A percentile compares a stretch with the other conserved stretches of the same genome.
Evolutionary conservation across 2,329 filamentous ascomycete species (phyloP).

Genomic region (Pyrenophora seminiperda): DNA sequence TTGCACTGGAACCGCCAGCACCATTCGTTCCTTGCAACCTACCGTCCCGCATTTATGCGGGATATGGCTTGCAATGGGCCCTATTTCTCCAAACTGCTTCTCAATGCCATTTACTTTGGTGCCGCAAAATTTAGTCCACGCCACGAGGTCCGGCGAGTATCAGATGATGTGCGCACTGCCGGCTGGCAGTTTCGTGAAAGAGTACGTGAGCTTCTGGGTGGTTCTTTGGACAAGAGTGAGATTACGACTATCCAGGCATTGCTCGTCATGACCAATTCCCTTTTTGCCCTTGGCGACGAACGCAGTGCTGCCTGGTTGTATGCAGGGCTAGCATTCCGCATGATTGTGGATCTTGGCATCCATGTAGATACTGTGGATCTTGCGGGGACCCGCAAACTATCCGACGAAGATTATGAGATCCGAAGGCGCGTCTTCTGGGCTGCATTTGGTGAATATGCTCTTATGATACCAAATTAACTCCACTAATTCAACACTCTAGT

Average conservation of each 20-base stretch:
- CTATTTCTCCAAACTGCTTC: slow-evolving; percentile 62
- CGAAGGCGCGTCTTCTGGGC: slow-evolving; percentile 55
- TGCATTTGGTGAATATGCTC: slow-evolving; percentile 43
- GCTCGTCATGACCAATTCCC: slow-evolving; percentile 57
- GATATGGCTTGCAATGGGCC: slow-evolving; percentile 59
- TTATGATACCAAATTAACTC: neutral
- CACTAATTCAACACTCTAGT: slow-evolving; percentile 23
- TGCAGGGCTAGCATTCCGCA: slow-evolving; percentile 61
- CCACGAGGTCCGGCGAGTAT: slow-evolving; percentile 53
- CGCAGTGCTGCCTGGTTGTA: slow-evolving; percentile 63
- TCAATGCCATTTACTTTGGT: slow-evolving; percentile 61
- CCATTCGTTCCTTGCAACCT: slow-evolving; percentile 55
- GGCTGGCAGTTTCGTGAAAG: slow-evolving; percentile 57
- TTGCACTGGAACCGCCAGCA: slow-evolving; percentile 62
- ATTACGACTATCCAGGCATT: slow-evolving; percentile 62
- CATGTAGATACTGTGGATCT: slow-evolving; percentile 52
- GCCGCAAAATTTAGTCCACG: slow-evolving; percentile 56
- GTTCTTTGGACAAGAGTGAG: slow-evolving; percentile 55
- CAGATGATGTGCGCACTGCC: slow-evolving; percentile 54
- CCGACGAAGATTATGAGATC: slow-evolving; percentile 55
- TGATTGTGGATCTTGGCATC: slow-evolving; percentile 62
- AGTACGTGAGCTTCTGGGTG: slow-evolving; percentile 54
- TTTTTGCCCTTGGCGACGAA: slow-evolving; percentile 59
- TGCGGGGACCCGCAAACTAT: slow-evolving; percentile 41
- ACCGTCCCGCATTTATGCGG: slow-evolving; percentile 55